A percentile compares a stretch with the other conserved stretches of the same genome.
Evolutionary conservation across 495 filamentous ascomycete species (phyloP).

Genomic region (Penicillium salamii): DNA sequence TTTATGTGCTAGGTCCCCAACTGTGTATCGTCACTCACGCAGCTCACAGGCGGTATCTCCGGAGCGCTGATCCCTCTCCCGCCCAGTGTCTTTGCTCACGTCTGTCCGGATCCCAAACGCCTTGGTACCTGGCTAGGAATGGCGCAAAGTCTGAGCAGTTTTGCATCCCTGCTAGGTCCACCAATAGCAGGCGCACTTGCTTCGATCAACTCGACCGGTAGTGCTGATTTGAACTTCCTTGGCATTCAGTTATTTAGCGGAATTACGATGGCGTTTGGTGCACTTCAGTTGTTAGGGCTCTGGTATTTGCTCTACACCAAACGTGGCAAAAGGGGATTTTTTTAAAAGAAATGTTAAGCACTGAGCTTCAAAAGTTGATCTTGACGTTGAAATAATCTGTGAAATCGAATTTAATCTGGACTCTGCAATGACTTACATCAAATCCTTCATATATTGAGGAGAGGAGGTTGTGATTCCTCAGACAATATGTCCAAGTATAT

Average conservation of each 20-base stretch:
- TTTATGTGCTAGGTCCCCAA: background rate
- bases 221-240: slow-evolving; percentile 19
- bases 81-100: slow-evolving; percentile 60
- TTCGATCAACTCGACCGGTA: slow-evolving; percentile 17
- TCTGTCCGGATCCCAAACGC: slow-evolving; percentile 57
- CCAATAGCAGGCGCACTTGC: slow-evolving; percentile 61
- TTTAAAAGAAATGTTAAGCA: slow-evolving; percentile 1
- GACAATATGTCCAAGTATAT: too few species aligned
- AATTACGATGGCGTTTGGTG: slow-evolving; percentile 18
- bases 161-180: slow-evolving; percentile 64
- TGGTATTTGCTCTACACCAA: slow-evolving; percentile 21
- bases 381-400: too few species aligned
- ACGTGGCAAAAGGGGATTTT: slow-evolving; percentile 20
- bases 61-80: slow-evolving; percentile 64
- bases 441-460: too few species aligned
- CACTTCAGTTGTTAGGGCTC: slow-evolving; percentile 12
- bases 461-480: too few species aligned
- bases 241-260: slow-evolving; percentile 27
- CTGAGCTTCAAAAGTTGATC: too few species aligned
- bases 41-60: slow-evolving; percentile 50
- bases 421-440: too few species aligned
- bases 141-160: slow-evolving; percentile 65
- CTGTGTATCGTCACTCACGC: background rate
- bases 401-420: too few species aligned
- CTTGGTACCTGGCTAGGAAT: slow-evolving; percentile 68